Evolutionary conservation across 306 rosid genomes (phyloP).

Genomic region (Delonix regia): DNA sequence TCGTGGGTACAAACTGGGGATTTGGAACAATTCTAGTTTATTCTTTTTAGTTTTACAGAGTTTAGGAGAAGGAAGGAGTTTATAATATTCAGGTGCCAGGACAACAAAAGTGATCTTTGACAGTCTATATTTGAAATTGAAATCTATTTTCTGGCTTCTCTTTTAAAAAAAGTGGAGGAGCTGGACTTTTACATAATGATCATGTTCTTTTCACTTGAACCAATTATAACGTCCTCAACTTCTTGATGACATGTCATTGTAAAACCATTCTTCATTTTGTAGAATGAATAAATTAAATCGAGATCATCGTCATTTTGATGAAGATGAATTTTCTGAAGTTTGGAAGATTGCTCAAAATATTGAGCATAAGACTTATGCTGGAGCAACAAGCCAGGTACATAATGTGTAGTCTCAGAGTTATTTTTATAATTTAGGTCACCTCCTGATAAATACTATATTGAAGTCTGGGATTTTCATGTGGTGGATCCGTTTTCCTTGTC

Average conservation of each 20-base stretch:
- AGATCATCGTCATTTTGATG: slow-evolving; percentile 50
- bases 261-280: background rate
- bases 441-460: background rate
- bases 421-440: background rate
- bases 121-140: background rate
- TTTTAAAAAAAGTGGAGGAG: background rate
- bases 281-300: slow-evolving; percentile 55
- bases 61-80: background rate
- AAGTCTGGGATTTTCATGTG: background rate
- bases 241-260: background rate
- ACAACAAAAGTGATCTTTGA: background rate
- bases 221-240: background rate
- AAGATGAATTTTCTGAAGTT: slow-evolving; percentile 53
- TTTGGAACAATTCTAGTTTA: background rate
- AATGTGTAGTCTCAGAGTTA: background rate
- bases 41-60: background rate
- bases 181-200: background rate
- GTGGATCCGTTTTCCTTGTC: background rate
- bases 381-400: slow-evolving; percentile 54
- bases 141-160: background rate
- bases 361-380: slow-evolving; percentile 56
- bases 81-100: background rate
- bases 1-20: background rate
- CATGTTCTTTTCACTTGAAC: background rate
- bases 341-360: slow-evolving; percentile 50